Evolutionary conservation across 2,329 filamentous ascomycete genomes (phyloP).

Genomic region (Zalaria sp.): DNA sequence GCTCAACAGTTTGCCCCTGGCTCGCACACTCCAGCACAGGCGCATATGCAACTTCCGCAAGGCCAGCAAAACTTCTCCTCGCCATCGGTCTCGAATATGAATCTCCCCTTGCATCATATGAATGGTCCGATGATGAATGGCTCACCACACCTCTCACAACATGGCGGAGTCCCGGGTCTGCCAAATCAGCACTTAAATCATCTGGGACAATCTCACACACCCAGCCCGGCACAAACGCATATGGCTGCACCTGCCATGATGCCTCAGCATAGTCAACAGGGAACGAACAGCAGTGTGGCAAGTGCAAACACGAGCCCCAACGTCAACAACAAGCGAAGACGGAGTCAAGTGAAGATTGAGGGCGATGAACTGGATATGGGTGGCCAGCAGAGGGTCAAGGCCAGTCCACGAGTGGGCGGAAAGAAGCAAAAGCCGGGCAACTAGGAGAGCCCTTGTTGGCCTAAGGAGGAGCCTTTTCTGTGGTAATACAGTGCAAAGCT

Average conservation of each 20-base stretch:
- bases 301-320: slow-evolving; percentile 51
- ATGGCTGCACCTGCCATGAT: slow-evolving; percentile 38
- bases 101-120: slow-evolving; percentile 22
- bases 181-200: slow-evolving; percentile 1
- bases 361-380: slow-evolving; percentile 31
- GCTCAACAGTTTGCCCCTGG: slow-evolving; percentile 8
- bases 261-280: slow-evolving; percentile 42
- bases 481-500: background rate
- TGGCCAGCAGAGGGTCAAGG: slow-evolving; percentile 32
- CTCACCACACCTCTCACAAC: slow-evolving; percentile 29
- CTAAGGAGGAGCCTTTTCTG: background rate
- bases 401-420: slow-evolving; percentile 29
- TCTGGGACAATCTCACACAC: slow-evolving; percentile 21
- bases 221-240: slow-evolving; percentile 29
- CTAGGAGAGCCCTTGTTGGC: too few species aligned
- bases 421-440: slow-evolving; percentile 12
- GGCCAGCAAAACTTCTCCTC: slow-evolving; percentile 34
- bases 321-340: slow-evolving; percentile 43
- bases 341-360: slow-evolving; percentile 46
- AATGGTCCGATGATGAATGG: slow-evolving; percentile 30
- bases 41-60: slow-evolving; percentile 17
- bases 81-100: slow-evolving; percentile 41
- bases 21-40: slow-evolving; percentile 16
- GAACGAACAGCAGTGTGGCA: slow-evolving; percentile 34
- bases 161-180: slow-evolving; percentile 5